Evolutionary conservation across 768 basidiomycete genomes (phyloP), one percentile per base, ranked within the genome.

Genomic region (Dentipellis fragilis): DNA sequence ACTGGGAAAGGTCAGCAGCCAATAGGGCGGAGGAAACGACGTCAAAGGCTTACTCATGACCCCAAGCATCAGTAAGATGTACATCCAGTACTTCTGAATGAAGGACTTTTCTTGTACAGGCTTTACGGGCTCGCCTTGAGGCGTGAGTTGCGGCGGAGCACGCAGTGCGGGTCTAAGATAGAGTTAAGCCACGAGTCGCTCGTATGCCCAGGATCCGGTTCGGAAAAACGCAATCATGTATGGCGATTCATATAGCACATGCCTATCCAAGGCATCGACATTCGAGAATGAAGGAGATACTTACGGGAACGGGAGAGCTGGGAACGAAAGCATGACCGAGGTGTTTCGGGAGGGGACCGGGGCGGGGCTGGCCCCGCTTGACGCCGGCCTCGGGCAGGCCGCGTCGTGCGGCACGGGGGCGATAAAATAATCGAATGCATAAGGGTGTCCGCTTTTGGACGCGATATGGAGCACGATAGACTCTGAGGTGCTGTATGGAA

Each of bases 11-110:
- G 35, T 19, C 37, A 38, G 37, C 14, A 21, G 16, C n/a, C 17
- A n/a, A 38, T 23, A 36, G 29, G 14, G 49, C 8, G 37, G 10
- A 34, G 29, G 29, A 49, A 38, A 12, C 23, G 42, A 42, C 19
- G 47, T 40, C 49, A 1, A 36, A n/a, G 49, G 78, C 84, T 68
- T 64, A 88, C 85, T 53, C 16, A 87, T 63, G 46, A 82, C 78
- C 16, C 86, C 64, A 10, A 85, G 67, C 46, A 80, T 67, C 3
- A 81, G 75, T 42, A 76, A 71, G 38, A 90, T 78, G 63, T 92
- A 93, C 68, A 93, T 74, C 93, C 93, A 94, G 68, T 94, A 94
- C 67, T 93, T 93, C 64, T 90, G 87, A 42, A 93, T 55, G 68
- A 93, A 90, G 10, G 81, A 72, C 68, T 92, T 87, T 65, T 94